phyloP scores from a whole-genome alignment of 2,329 filamentous ascomycete genomes.

The Aspergillus sclerotialis region DNA sequence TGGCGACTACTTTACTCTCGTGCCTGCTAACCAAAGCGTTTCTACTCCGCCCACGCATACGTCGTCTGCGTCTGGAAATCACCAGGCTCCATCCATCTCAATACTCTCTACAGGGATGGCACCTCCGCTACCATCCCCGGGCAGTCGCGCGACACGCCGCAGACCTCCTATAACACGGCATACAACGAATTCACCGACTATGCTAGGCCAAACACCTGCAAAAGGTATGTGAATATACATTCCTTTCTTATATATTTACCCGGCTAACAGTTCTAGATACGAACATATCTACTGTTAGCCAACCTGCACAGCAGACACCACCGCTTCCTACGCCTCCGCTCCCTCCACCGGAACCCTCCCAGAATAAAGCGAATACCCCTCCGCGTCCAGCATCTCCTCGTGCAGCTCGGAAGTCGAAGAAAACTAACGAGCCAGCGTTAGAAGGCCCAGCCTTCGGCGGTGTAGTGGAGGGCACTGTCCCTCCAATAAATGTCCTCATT shows the following conservation, averaged over 20 bases:
- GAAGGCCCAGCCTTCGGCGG: conserved; percentile 45
- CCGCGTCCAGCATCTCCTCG: conserved; percentile 45
- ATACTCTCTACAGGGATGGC: conserved; percentile 75
- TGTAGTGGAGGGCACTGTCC: conserved; percentile 73
- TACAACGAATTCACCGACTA: conserved; percentile 75
- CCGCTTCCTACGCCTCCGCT: conserved; percentile 27
- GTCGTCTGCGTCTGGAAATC: conserved; percentile 37
- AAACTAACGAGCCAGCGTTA: conserved; percentile 21
- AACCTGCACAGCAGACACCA: conserved; percentile 20
- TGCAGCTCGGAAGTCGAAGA: conserved; percentile 28
- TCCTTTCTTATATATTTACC: conserved; percentile 11
- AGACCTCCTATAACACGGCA: conserved; percentile 57
- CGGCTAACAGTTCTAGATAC: conserved; percentile 17
- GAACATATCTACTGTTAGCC: conserved; percentile 18
- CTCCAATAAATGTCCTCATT: conserved; percentile 93
- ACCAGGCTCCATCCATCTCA: conserved; percentile 62
- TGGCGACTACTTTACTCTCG: conserved; percentile 78
- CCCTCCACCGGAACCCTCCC: conserved; percentile 30
- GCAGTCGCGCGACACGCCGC: conserved; percentile 53
- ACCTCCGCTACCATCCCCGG: conserved; percentile 74
- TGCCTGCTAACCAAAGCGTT: conserved; percentile 41
- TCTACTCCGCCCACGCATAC: conserved; percentile 36
- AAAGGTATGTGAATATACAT: conserved; percentile 30
- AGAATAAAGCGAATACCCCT: conserved; percentile 27
- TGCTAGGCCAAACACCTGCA: conserved; percentile 46